phyloP scores from a whole-genome alignment of 2,329 filamentous ascomycete species.

The Stachybotrys echinatus region DNA sequence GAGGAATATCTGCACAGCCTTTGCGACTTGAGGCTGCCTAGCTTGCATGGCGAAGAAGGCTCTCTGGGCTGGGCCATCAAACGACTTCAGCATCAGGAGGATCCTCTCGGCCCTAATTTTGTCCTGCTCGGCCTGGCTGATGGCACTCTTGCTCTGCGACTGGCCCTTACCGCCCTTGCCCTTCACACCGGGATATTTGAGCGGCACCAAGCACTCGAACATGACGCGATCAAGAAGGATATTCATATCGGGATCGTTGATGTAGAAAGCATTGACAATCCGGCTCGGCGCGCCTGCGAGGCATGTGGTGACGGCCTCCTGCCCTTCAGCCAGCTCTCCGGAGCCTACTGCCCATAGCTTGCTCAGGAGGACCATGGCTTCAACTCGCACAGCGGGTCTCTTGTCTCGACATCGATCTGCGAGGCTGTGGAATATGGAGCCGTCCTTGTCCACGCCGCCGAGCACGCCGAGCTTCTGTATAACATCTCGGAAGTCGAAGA shows the following conservation, averaged over 20 bases:
- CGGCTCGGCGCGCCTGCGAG: constrained; percentile 77
- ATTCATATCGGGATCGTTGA: constrained; percentile 83
- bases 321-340: constrained; percentile 77
- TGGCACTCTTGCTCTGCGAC: constrained; percentile 17
- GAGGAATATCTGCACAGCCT: constrained; percentile 70
- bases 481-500: constrained; percentile 75
- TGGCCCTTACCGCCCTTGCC: constrained; percentile 56
- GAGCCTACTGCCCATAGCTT: constrained; percentile 92
- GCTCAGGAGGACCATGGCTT: constrained; percentile 78
- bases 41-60: constrained; percentile 85
- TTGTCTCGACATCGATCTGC: constrained; percentile 87
- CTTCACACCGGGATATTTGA: constrained; percentile 72
- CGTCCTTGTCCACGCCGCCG: constrained; percentile 69
- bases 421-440: constrained; percentile 74
- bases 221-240: constrained; percentile 77
- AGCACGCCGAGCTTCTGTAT: constrained; percentile 73
- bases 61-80: constrained; percentile 73
- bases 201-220: constrained; percentile 82
- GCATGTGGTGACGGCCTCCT: constrained; percentile 69
- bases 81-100: constrained; percentile 70
- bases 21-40: constrained; percentile 69
- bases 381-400: constrained; percentile 72
- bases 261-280: constrained; percentile 84
- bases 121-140: constrained; percentile 59
- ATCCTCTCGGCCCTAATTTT: constrained; percentile 80